Base-by-base conservation (phyloP, 148 eudicot species). In the Spergularia marina region DNA sequence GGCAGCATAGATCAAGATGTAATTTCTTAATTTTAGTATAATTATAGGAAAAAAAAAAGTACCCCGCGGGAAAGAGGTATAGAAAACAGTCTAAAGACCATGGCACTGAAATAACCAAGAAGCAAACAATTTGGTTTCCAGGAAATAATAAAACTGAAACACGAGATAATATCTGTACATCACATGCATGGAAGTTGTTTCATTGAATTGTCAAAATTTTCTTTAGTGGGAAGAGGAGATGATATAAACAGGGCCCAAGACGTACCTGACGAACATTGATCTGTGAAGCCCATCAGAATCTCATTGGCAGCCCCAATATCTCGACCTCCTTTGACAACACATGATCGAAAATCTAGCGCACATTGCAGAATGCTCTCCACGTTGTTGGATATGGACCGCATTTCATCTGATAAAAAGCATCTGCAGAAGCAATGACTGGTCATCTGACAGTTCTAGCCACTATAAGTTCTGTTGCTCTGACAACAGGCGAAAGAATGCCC, bases 351-450 rank as follows among this genome's bases (percentile, higher is more conserved):
- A 77, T 95, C 97, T 18, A 95, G 70, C 53, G 97, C 94, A 74
- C 92, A 92, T 78, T 95, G 96, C 85, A 95, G 85, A 75, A 92
- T 92, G 78, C 80, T 83, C 75, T 84, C 87, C 68, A 92, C 83
- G 70, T 86, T 89, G 74, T 77, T 77, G 59, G 96, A 86, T 79
- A 91, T 79, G 57, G 86, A 72, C 76, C 53, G 78, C 76, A 88
- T 86, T 80, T 92, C 94, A 73, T 86, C 88, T 68, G 94, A 87
- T 73, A 92, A 85, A 84, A 95, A 95, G 74, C 98, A 95, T 88
- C 98, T 95, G 96, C 55, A 75, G 84, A 40, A 73, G 63, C 40
- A 65, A 78, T 25, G 47, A 9, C 57, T 20, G 30, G 34, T 65
- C 41, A 67, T 34, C 70, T 64, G 62, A 18, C 62, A 39, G 16